Base-by-base conservation (phyloP, 345 rosid species). In the Gossypium stocksii region DNA sequence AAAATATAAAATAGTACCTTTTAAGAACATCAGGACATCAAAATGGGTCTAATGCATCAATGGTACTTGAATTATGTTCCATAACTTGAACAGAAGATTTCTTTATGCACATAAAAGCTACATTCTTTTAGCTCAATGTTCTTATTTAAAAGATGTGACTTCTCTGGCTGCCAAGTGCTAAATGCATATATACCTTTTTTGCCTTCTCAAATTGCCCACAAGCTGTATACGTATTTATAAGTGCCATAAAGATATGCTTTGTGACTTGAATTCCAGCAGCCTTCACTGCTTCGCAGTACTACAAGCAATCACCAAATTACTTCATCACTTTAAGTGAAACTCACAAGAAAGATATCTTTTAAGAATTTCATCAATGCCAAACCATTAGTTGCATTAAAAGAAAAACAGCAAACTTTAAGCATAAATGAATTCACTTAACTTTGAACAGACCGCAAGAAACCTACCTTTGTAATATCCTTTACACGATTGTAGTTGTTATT, bases 141-240 rank as follows among this genome's bases (percentile, higher is more conserved):
- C 56, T 46, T 46, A 66, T 10, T 43, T 43, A 46, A 66, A 19
- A 45, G 54, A 68, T 25, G 22, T 9, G 57, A 48, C 71, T 66
- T 66, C 7, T 45, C 14, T 22, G 14, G 27, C 27, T 25, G 27
- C 27, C 2, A 25, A 25, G 27, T 25, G 56, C 20, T 16, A 17
- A 19, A 70, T 46, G 65, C 22, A 61, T 25, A 23, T 68, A 41
- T 84, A 95, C 99, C 98, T 85, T 86, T 80, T 90, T 91, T 67
- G 98, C 93, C 80, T 91, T 91, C 79, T 91, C 96, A 86, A 89
- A 83, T 68, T 85, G 85, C 65, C 96, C 92, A 76, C 85, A 87
- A 69, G 84, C 69, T 81, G 87, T 83, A 81, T 89, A 91, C 70
- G 96, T 98, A 82, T 84, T 89, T 73, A 94, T 80, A 5, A 89